Evolutionary conservation across 495 filamentous ascomycete genomes (phyloP), one percentile per base, ranked within the genome.

Genomic region (Tuber umbilicatum): DNA sequence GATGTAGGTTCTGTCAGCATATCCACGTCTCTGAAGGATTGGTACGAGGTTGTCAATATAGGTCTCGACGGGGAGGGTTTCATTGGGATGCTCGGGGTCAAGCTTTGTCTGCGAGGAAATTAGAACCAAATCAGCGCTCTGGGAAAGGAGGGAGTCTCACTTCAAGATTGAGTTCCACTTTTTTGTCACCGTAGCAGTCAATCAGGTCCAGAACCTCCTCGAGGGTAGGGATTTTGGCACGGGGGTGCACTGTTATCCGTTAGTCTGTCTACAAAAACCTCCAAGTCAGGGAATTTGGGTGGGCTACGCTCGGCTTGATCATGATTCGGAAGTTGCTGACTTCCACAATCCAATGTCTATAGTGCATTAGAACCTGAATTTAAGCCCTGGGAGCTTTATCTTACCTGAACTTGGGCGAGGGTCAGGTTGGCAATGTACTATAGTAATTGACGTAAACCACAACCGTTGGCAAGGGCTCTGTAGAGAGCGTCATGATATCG

Each of bases 401-500:
- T 38, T 76, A 81, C 80, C 80, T 83, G 82, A 27, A 83, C 73
- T 74, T 83, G 69, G 35, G 73, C 82, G 47, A 83, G 82, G 38
- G 82, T 83, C 50, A 83, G 47, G 70, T 83, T 81, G 69, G 77
- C 82, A 64, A 83, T 83, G 47, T 72, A 82, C 78, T 82, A 70
- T 31, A 60, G 50, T 14, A 55, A 42, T 55, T 19, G 23, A 12
- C 70, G 72, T 14, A 45, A 60, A 43, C 4, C 16, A 31, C 6
- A 31, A 40, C 41, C 60, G 68, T 42, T 21, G 55, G 71, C 14
- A 72, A 68, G 70, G 55, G 19, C 35, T 55, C 21, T 42, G 27
- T 47, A 19, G 23, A 37, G 42, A 41, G 42, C 41, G 23, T 31
- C 27, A 73, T 10, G 4, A 7, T 70, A 16, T 41, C 27, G 17